These are phyloP conservation scores for Sclerotinia borealis DNA, from an alignment of 2,329 filamentous ascomycete species.

Conservation along the genomic window DNA sequence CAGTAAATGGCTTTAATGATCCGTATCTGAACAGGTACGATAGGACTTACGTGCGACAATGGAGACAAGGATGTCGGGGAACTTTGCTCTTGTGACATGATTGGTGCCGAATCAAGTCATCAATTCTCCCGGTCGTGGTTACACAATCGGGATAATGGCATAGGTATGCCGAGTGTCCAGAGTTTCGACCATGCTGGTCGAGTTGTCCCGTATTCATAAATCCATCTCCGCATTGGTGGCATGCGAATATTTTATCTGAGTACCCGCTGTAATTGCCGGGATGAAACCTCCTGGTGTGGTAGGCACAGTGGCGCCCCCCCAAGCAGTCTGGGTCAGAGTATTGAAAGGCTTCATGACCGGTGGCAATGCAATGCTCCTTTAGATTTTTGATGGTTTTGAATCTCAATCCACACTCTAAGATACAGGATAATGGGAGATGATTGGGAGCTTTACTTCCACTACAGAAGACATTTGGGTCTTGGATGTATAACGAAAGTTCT, in stretches of 20 bases:
- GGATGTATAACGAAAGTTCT: background rate
- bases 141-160: constrained; percentile 2
- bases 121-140: background rate
- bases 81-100: background rate
- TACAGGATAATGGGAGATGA: background rate
- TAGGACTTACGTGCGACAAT: background rate
- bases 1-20: background rate
- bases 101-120: constrained; percentile 1
- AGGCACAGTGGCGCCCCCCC: too few relatives aligned
- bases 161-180: background rate
- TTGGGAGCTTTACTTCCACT: background rate
- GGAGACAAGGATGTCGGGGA: constrained; percentile 5
- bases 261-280: background rate
- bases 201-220: fast-evolving
- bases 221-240: background rate
- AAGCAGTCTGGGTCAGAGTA: background rate
- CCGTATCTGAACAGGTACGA: fast-evolving
- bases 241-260: background rate
- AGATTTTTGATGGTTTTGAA: background rate
- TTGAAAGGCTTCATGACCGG: background rate
- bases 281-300: too few relatives aligned
- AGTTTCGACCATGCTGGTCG: fast-evolving
- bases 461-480: background rate
- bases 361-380: background rate
- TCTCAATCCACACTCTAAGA: background rate